phyloP scores from a whole-genome alignment of 2,329 filamentous ascomycete genomes.

The Phaeomoniella chlamydospora region DNA sequence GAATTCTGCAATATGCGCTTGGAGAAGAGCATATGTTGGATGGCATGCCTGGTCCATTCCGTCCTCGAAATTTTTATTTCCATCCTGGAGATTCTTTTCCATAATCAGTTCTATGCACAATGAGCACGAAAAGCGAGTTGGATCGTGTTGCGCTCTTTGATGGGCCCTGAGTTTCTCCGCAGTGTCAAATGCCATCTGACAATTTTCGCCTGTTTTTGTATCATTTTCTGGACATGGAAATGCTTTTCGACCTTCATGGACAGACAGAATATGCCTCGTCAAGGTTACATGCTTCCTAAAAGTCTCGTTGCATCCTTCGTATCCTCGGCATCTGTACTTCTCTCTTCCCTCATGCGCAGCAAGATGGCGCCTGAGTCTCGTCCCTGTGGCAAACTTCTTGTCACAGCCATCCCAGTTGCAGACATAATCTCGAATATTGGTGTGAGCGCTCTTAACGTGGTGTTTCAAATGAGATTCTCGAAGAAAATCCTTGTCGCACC shows the following conservation, averaged over 20 bases:
- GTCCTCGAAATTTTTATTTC: conserved; percentile 20
- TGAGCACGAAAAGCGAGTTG: conserved; percentile 60
- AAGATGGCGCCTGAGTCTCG: conserved; percentile 61
- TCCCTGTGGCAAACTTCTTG: conserved; percentile 70
- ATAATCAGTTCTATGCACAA: conserved; percentile 42
- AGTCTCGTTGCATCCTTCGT: conserved; percentile 54
- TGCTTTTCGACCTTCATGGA: conserved; percentile 57
- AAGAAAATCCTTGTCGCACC: conserved; percentile 71
- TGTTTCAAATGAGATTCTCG: conserved; percentile 76
- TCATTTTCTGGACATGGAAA: conserved; percentile 55
- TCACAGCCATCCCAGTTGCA: conserved; percentile 61
- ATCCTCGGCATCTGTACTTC: conserved; percentile 58
- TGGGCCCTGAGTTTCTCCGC: conserved; percentile 59
- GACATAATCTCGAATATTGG: conserved; percentile 50
- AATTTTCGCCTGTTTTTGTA: conserved; percentile 37
- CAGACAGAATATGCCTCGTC: conserved; percentile 63
- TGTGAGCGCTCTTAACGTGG: conserved; percentile 73
- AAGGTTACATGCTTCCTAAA: conserved; percentile 84
- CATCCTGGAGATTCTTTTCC: conserved; percentile 10
- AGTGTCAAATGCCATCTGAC: conserved; percentile 58
- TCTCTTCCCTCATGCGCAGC: conserved; percentile 67
- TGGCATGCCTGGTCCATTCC: conserved; percentile 40
- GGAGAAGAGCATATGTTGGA: conserved; percentile 54
- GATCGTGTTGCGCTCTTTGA: conserved; percentile 52
- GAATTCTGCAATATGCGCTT: conserved; percentile 55